Evolutionary conservation across 345 rosid genomes (phyloP), one percentile per base, ranked within the genome.

Genomic region (Nephelium lappaceum): DNA sequence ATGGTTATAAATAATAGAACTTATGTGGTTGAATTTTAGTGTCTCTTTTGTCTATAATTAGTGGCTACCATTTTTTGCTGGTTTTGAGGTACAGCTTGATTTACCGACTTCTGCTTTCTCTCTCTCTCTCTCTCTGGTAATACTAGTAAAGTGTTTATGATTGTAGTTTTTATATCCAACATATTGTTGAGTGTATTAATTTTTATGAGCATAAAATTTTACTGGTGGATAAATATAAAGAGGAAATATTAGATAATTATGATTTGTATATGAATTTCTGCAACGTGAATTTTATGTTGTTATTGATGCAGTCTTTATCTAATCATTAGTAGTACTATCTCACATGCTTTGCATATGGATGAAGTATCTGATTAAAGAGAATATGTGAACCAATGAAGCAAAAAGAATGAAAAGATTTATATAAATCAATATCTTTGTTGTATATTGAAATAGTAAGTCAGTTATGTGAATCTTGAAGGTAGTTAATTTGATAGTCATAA

Each of bases 151-250:
- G 6, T 57, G 62, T n/a, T 63, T 24, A 10, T 23, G 21, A 24
- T 38, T 19, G 51, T n/a, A 68, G 74, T 8, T 43, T 66, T 58
- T 11, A 8, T 19, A 41, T 14, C 41, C 15, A 47, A 45, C 51
- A 8, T 36, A 19, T 47, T 21, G 5, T 69, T 77, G 45, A 18
- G 5, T 72, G 66, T 65, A 6, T 68, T 76, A 31, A 57, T 23
- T 38, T 38, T 24, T 73, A 70, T 45, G 80, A 58, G 65, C 74
- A 73, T 64, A 24, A 60, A 21, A 76, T 67, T 19, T 61, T 65
- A 11, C 16, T n/a, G 1, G 53, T 49, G 5, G 18, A 49, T 49
- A 49, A 49, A 14, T 41, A 41, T 41, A 49, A 31, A 31, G 36
- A 49, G 53, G 53, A 49, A 11, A 10, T 49, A 49, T 49, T 49